phyloP scores from a whole-genome alignment of 2,329 filamentous ascomycete genomes.

The Lasiodiplodia theobromae region DNA sequence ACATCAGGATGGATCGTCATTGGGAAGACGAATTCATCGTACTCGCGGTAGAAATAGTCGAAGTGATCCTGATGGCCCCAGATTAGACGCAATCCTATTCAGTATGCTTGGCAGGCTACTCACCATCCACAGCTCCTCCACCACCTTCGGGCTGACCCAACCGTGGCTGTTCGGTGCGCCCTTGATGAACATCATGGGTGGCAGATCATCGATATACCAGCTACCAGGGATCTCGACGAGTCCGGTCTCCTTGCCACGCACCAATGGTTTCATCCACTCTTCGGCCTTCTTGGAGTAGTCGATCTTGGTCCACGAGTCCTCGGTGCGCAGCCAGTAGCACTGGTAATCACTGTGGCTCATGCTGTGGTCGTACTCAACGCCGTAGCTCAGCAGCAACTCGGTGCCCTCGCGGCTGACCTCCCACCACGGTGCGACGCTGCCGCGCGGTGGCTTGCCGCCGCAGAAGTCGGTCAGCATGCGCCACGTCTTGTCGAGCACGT shows the following conservation, averaged over 20 bases:
- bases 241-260: slow-evolving; percentile 66
- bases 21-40: slow-evolving; percentile 78
- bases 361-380: slow-evolving; percentile 73
- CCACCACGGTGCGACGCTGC: slow-evolving; percentile 79
- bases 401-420: slow-evolving; percentile 73
- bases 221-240: slow-evolving; percentile 71
- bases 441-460: slow-evolving; percentile 71
- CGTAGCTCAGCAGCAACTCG: slow-evolving; percentile 69
- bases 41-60: slow-evolving; percentile 77
- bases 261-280: slow-evolving; percentile 71
- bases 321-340: slow-evolving; percentile 68
- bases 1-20: slow-evolving; percentile 78
- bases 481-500: slow-evolving; percentile 78
- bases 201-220: slow-evolving; percentile 67
- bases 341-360: slow-evolving; percentile 72
- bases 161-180: slow-evolving; percentile 70
- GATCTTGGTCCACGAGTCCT: slow-evolving; percentile 72
- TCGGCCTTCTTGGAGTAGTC: slow-evolving; percentile 69
- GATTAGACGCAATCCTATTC: slow-evolving; percentile 61
- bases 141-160: slow-evolving; percentile 63
- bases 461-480: slow-evolving; percentile 73
- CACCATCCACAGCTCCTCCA: slow-evolving; percentile 68
- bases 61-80: slow-evolving; percentile 64
- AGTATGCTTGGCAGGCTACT: not conserved
- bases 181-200: slow-evolving; percentile 78